Percentiles rank a stretch among this genome's conserved stretches.
Conservation (phyloP, 805 yeast genomes). For the Candida oleophila region DNA sequence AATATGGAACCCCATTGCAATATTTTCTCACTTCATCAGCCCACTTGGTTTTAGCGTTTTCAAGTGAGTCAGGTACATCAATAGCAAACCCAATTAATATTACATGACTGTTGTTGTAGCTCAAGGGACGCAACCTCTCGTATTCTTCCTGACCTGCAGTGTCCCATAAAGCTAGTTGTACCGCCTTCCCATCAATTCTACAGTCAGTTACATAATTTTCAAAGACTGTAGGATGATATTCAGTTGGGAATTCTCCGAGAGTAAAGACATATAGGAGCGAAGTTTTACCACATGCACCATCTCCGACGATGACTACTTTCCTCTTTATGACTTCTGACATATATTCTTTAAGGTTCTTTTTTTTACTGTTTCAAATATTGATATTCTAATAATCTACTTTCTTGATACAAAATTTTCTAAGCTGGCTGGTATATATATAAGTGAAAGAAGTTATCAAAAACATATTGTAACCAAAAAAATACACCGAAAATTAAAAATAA, state of each 20-base stretch:
- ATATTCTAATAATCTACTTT: too few relatives aligned
- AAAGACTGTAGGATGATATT: conserved; percentile 90
- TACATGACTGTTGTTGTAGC: conserved; percentile 84
- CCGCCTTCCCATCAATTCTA: conserved; percentile 90
- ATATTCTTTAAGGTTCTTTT: background rate
- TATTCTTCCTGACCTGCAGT: conserved; percentile 98
- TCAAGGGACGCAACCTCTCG: conserved; percentile 82
- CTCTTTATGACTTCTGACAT: conserved; percentile 42
- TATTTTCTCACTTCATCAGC: conserved; percentile 76
- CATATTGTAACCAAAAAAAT: too few relatives aligned
- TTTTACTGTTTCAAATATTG: too few relatives aligned
- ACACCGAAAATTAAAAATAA: too few relatives aligned
- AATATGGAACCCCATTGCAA: conserved; percentile 77
- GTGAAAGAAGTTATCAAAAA: too few relatives aligned
- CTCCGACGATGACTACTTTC: conserved; percentile 88
- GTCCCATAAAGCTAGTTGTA: conserved; percentile 87
- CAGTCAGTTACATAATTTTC: conserved; percentile 94
- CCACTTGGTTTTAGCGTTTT: conserved; percentile 85
- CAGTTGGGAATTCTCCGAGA: conserved; percentile 88
- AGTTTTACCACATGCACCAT: conserved; percentile 46
- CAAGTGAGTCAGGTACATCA: conserved; percentile 80
- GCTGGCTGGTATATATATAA: too few relatives aligned
- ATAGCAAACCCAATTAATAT: conserved; percentile 84
- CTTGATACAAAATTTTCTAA: too few relatives aligned
- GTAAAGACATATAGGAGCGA: conserved; percentile 89